phyloP scores from a whole-genome alignment of 345 rosid species.

The Cardiospermum halicacabum region DNA sequence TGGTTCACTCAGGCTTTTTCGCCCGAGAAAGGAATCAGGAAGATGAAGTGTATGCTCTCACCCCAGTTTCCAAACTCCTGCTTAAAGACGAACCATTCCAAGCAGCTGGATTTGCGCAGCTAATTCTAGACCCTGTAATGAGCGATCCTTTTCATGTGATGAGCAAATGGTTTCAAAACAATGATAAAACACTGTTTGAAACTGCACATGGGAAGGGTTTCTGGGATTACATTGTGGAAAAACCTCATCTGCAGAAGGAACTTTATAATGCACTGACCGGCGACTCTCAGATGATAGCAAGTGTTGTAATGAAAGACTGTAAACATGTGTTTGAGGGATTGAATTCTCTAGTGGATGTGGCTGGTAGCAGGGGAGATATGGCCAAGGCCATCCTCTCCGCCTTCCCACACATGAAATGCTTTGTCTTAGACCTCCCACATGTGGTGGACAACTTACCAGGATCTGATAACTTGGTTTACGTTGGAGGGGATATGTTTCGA shows the following conservation, averaged over 20 bases:
- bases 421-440: constrained; percentile 36
- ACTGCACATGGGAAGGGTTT: background rate
- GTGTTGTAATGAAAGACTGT: background rate
- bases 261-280: background rate
- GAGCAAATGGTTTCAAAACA: constrained; percentile 5
- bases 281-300: constrained; percentile 7
- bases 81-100: background rate
- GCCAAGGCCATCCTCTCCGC: constrained; percentile 20
- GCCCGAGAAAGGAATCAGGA: background rate
- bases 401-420: constrained; percentile 25
- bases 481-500: constrained; percentile 33
- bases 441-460: constrained; percentile 20
- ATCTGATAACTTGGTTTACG: background rate
- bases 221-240: constrained; percentile 1
- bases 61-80: constrained; percentile 3
- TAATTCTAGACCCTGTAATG: background rate
- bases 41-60: constrained; percentile 6
- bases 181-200: background rate
- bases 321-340: constrained; percentile 7
- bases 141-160: background rate
- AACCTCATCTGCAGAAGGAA: background rate
- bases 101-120: background rate
- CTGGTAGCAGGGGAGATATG: constrained; percentile 4
- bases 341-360: constrained; percentile 10
- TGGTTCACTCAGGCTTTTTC: constrained; percentile 10